These are phyloP conservation scores for Reticulascus tulasneorum DNA, from an alignment of 2,329 filamentous ascomycete genomes.

Conservation along the genomic window DNA sequence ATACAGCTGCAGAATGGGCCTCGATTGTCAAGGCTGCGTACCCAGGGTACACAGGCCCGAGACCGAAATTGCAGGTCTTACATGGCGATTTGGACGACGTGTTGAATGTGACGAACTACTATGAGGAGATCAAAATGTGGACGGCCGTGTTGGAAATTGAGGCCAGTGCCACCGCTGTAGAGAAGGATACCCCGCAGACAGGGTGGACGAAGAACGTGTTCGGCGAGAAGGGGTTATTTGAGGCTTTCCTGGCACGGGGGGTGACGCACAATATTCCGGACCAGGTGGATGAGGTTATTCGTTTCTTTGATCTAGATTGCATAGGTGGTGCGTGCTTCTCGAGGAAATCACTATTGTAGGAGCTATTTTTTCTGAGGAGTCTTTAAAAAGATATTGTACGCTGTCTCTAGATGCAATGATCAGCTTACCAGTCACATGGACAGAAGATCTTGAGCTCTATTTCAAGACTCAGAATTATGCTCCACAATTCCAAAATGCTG, in stretches of 20 bases:
- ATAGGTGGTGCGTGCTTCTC: constrained; percentile 14
- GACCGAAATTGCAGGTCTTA: constrained; percentile 54
- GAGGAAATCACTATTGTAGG: no score
- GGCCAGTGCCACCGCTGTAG: constrained; percentile 5
- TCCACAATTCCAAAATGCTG: constrained; percentile 11
- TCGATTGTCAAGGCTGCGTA: constrained; percentile 37
- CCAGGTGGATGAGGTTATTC: constrained; percentile 12
- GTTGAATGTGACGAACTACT: constrained; percentile 47
- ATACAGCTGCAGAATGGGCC: constrained; percentile 29
- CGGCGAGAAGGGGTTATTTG: constrained; percentile 11
- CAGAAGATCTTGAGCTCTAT: no score
- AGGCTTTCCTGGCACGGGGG: constrained; percentile 13
- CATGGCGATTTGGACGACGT: constrained; percentile 51
- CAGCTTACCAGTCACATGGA: no score
- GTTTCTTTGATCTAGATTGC: constrained; percentile 17
- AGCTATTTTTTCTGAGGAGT: constrained; percentile 13
- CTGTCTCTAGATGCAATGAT: no score
- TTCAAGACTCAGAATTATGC: no score
- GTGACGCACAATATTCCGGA: constrained; percentile 15
- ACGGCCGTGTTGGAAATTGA: constrained; percentile 26
- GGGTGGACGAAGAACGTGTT: constrained; percentile 17
- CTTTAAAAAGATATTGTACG: no score
- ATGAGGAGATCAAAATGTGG: constrained; percentile 53
- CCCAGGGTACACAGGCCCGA: constrained; percentile 43
- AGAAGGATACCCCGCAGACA: constrained; percentile 2